Base-by-base conservation (phyloP, 2,329 filamentous ascomycete genomes). In the Ascomycota sp. region DNA sequence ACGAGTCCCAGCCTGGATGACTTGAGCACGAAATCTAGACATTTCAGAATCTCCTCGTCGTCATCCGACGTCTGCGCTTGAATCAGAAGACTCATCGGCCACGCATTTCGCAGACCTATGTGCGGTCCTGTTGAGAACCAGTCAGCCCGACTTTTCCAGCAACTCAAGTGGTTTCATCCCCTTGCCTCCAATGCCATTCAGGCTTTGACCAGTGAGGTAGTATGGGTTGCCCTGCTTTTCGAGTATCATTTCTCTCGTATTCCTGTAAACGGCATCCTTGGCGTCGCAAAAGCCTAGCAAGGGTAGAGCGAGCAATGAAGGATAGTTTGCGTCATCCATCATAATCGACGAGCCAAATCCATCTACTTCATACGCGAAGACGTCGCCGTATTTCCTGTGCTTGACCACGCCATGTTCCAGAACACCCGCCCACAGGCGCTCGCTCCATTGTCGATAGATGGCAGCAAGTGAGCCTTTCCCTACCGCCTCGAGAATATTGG, bases 61-160 rank as follows among this genome's bases (percentile, higher is more conserved):
- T 84, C 64, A 33, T 86, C 67, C 6, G 74, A 77, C 0, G 89
- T 98, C 66, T 89, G 82, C 3, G 81, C 82, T 54, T 93, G 84
- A 13, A 93, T 69, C 7, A 98, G 63, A 40, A 93, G 59, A 50
- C 80, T 89, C 83, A 98, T 95, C 0, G 89, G 89, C 89, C 89
- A 98, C 7, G 86, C 89, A 43, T 92, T 80, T 44, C 69, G 61
- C n/a, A 92, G 58, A 0, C 89, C 89, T 42, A 93, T 77, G 47
- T 72, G 71, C 6, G 68, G 69, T 5, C 68, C 68, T 53, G 11
- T 21, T n/a, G 10, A 21, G 16, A 21, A 21, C 16, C 16, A 21
- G 16, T 21, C 16, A 21, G 16, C 16, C 16, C 16, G 16, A 21
- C 16, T 21, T 21, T 21, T 21, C 16, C 16, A 21, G 16, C 16